Conservation (phyloP, 176 grass and related monocot species). For the Poa annua region DNA sequence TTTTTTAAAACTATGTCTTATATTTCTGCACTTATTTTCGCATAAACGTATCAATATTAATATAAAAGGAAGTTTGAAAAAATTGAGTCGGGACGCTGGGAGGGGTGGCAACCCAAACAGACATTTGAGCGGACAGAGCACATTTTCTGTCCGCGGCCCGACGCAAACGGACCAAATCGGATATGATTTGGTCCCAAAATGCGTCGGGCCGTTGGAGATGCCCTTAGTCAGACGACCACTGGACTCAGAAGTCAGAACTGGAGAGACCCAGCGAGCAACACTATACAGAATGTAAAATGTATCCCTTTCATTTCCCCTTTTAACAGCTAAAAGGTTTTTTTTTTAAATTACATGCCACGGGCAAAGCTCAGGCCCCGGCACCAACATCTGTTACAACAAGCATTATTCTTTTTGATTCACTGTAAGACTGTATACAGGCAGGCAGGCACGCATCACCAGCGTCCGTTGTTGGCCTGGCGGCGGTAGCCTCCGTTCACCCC, state of each 20-base stretch:
- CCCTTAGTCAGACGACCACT: conserved; percentile 23
- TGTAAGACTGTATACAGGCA: conserved; percentile 51
- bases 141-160: too few relatives aligned
- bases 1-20: too few relatives aligned
- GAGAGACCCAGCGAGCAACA: not conserved
- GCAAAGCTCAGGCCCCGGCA: conserved; percentile 31
- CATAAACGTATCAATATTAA: too few relatives aligned
- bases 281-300: conserved; percentile 42
- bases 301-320: conserved; percentile 53
- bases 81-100: too few relatives aligned
- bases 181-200: too few relatives aligned
- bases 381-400: conserved; percentile 56
- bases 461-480: conserved; percentile 55
- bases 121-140: too few relatives aligned
- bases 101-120: too few relatives aligned
- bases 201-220: too few relatives aligned
- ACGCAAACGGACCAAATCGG: too few relatives aligned
- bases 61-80: too few relatives aligned
- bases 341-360: conserved; percentile 44
- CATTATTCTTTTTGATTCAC: conserved; percentile 45
- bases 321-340: conserved; percentile 28
- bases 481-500: conserved; percentile 50
- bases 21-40: too few relatives aligned
- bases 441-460: conserved; percentile 40
- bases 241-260: not conserved